These are phyloP conservation scores for Buddleja alternifolia DNA, from an alignment of 257 asterid genomes.

Conservation along the genomic window DNA sequence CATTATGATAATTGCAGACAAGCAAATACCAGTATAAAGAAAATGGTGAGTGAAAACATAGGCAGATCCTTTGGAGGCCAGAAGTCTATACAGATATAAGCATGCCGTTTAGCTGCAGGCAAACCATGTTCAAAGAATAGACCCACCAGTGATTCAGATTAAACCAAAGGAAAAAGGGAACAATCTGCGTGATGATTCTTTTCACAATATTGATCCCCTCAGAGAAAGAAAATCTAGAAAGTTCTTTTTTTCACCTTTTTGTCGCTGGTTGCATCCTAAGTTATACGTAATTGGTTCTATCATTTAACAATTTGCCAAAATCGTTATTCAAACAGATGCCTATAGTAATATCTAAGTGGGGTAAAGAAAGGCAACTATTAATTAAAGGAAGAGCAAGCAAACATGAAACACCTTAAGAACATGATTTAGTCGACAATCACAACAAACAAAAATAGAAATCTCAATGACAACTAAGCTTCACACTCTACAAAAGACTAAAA, in stretches of 20 bases:
- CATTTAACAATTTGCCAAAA: not conserved
- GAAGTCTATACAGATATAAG: not conserved
- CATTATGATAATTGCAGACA: not conserved
- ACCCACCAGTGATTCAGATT: not conserved
- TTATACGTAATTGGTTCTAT: not conserved
- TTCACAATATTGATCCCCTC: too few relatives aligned
- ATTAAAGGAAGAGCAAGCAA: conserved; percentile 3
- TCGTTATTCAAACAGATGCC: not conserved
- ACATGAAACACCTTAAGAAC: not conserved
- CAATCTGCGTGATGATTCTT: too few relatives aligned
- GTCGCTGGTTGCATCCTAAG: not conserved
- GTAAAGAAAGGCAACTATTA: not conserved
- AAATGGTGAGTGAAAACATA: conserved; percentile 1
- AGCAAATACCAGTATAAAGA: not conserved
- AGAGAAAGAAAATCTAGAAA: too few relatives aligned
- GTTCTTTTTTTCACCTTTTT: not conserved
- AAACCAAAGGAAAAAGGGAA: not conserved
- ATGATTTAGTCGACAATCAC: not conserved
- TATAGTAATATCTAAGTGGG: not conserved
- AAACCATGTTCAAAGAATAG: not conserved
- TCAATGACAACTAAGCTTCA: not conserved
- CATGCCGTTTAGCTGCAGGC: too few relatives aligned
- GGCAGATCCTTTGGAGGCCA: not conserved
- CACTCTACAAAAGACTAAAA: not conserved
- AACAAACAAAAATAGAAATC: not conserved